phyloP scores from a whole-genome alignment of 306 rosid genomes.

The Cicer cuneatum region DNA sequence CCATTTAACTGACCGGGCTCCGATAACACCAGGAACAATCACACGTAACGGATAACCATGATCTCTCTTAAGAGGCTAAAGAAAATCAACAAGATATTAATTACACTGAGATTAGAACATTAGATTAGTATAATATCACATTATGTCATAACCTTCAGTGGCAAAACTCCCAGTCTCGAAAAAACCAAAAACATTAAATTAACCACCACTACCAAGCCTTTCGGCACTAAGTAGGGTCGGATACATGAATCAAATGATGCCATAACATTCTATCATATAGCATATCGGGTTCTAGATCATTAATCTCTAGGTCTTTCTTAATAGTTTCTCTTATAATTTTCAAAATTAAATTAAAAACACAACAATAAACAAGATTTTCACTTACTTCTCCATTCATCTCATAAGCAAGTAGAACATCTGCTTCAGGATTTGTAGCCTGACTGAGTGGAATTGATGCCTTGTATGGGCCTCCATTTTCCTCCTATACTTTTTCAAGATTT shows the following conservation, averaged over 20 bases:
- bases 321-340: too few relatives aligned
- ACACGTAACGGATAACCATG: slow-evolving; percentile 94
- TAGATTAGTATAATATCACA: slow-evolving; percentile 13
- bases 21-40: slow-evolving; percentile 93
- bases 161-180: too few relatives aligned
- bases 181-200: too few relatives aligned
- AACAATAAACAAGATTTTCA: slow-evolving; percentile 26
- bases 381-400: slow-evolving; percentile 97
- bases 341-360: neutral
- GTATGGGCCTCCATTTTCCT: slow-evolving; percentile 98
- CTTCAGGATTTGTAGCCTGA: slow-evolving; percentile 90
- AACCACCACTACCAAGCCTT: too few relatives aligned
- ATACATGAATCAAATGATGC: too few relatives aligned
- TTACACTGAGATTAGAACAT: slow-evolving; percentile 36
- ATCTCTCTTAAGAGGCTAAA: slow-evolving; percentile 85
- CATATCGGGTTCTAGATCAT: too few relatives aligned
- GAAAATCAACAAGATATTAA: slow-evolving; percentile 38
- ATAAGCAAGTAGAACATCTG: slow-evolving; percentile 92
- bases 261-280: too few relatives aligned
- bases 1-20: slow-evolving; percentile 99
- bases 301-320: too few relatives aligned
- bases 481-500: slow-evolving; percentile 53
- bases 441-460: slow-evolving; percentile 93
- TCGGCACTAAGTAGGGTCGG: too few relatives aligned
- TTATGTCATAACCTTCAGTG: neutral